Base-by-base conservation (phyloP, 2,329 filamentous ascomycete genomes). In the Fusarium cicatricum region DNA sequence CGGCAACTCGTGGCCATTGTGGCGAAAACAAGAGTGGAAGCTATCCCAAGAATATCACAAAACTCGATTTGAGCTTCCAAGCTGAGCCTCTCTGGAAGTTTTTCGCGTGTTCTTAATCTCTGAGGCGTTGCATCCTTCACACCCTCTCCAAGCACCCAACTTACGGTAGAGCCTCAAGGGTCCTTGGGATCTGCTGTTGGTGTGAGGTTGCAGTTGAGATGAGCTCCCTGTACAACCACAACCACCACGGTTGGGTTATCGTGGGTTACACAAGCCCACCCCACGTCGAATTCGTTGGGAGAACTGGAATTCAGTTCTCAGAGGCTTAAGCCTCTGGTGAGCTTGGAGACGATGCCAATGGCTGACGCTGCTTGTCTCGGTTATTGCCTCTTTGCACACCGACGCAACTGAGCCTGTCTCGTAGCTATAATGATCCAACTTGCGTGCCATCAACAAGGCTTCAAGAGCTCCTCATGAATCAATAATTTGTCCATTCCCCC, bases 161-260 rank as follows among this genome's bases (percentile, higher is more conserved):
- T 29, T 43, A n/a, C n/a, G n/a, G n/a, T n/a, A 57, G 60, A 63
- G 60, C 47, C 60, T 64, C 60, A 63, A 62, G 29, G 57, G 38
- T 57, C 55, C 16, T 33, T 39, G 40, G 55, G 60, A 64, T 64
- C 60, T 57, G 47, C 45, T 60, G 60, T 44, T 54, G 43, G 38
- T 32, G 29, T 32, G 29, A 37, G n/a, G 33, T 46, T 48, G 56
- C 44, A 63, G 46, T n/a, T 28, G 28, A 36, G 54, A 55, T 60
- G 53, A 19, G 40, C 41, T 41, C 34, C 37, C 31, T 52, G 52
- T 37, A 31, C 55, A 40, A 52, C 46, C 46, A 23, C 7, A 23
- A 23, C 21, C 21, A 23, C 21, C 21, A 46, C 40, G 45, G 58
- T 44, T 60, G 46, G 47, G 43, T 29, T 42, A 37, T 23, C 47